A percentile compares a stretch with the other conserved stretches of the same genome.
These are phyloP conservation scores for Gyrodon lividus DNA, from an alignment of 768 basidiomycete species.

Conservation along the genomic window DNA sequence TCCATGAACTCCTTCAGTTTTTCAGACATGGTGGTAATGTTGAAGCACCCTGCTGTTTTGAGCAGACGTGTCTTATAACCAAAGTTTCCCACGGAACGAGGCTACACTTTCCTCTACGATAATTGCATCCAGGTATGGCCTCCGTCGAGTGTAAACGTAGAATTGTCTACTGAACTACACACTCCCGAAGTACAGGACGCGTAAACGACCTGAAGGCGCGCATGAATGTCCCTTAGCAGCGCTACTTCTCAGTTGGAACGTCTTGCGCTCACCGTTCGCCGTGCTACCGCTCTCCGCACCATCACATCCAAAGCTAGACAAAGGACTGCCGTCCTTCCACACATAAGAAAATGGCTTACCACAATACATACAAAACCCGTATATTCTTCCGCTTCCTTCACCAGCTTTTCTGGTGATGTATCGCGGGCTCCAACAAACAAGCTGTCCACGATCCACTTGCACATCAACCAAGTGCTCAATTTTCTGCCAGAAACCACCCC, in stretches of 20 bases:
- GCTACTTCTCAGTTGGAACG: constrained; percentile 35
- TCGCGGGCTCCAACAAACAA: constrained; percentile 16
- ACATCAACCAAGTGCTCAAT: constrained; percentile 21
- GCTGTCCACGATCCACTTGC: constrained; percentile 22
- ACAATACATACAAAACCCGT: constrained; percentile 10
- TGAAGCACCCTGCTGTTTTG: constrained; percentile 13
- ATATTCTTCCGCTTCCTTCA: not conserved
- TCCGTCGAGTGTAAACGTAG: not conserved
- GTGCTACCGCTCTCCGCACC: constrained; percentile 14
- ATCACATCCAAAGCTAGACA: constrained; percentile 4
- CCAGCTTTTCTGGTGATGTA: constrained; percentile 7
- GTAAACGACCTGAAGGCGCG: constrained; percentile 33
- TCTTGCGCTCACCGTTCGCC: constrained; percentile 24
- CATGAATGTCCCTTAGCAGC: constrained; percentile 61
- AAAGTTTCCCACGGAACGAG: constrained; percentile 28
- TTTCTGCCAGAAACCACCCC: constrained; percentile 14
- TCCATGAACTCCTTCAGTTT: constrained; percentile 89
- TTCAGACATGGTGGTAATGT: constrained; percentile 70
- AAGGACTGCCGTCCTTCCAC: constrained; percentile 7
- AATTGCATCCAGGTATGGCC: constrained; percentile 17
- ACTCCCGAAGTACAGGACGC: constrained; percentile 8
- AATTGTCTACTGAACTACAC: not conserved
- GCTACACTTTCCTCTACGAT: constrained; percentile 2
- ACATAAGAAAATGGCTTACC: constrained; percentile 23
- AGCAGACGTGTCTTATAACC: constrained; percentile 29